Evolutionary conservation across 371 early-diverging fungal species (phyloP).

Genomic region (Mucor sp.): DNA sequence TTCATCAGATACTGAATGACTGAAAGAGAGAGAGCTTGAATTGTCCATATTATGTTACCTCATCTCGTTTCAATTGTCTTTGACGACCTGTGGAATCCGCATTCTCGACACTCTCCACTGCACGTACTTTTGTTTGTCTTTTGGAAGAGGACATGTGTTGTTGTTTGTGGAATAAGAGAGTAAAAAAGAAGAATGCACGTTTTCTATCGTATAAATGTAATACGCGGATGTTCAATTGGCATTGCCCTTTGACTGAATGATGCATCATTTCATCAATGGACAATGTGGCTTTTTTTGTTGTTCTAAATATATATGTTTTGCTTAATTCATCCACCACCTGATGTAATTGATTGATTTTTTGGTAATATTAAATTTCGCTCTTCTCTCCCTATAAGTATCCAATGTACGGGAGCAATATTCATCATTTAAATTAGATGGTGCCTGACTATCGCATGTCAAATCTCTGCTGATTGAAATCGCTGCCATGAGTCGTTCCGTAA

Average conservation of each 20-base stretch:
- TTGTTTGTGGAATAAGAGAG: not conserved
- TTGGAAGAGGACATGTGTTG: constrained; percentile 11
- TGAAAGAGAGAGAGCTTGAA: not conserved
- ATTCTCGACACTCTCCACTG: constrained; percentile 12
- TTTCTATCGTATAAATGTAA: not conserved
- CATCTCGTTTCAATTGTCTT: constrained; percentile 28
- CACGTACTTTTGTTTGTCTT: constrained; percentile 14
- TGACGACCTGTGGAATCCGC: constrained; percentile 26
- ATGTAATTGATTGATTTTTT: not conserved
- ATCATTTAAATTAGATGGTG: too few relatives aligned
- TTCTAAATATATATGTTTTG: not conserved
- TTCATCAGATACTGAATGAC: not conserved
- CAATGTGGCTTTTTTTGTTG: not conserved
- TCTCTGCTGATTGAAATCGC: too few relatives aligned
- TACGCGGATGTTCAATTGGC: not conserved
- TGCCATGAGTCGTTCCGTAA: too few relatives aligned
- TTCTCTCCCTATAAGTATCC: not conserved
- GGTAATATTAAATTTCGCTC: not conserved
- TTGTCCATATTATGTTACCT: constrained; percentile 6
- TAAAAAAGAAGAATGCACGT: constrained; percentile 9
- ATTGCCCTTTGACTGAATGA: not conserved
- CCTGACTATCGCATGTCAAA: too few relatives aligned
- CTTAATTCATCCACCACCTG: not conserved
- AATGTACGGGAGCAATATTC: too few relatives aligned
- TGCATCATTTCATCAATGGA: not conserved